Evolutionary conservation across 164 flowering plant genomes (phyloP).

Genomic region (grape (Vitis vinifera)): ASM3070453v1 NC_081813.1:10510501-10511000

Average conservation of each 20-base stretch:
- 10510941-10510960: conserved; percentile 35
- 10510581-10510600: too few species aligned
- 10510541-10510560: too few species aligned
- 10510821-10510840: conserved; percentile 34
- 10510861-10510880: conserved; percentile 66
- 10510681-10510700: conserved; percentile 46
- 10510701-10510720: conserved; percentile 66
- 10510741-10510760: conserved; percentile 77
- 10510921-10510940: conserved; percentile 68
- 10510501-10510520: too few species aligned
- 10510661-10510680: conserved; percentile 36
- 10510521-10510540: too few species aligned
- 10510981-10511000: too few species aligned
- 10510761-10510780: conserved; percentile 56
- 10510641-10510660: conserved; percentile 50
- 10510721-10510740: conserved; percentile 47
- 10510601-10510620: neutral
- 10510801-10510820: conserved; percentile 36
- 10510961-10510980: too few species aligned
- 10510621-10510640: conserved; percentile 12
- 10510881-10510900: conserved; percentile 72
- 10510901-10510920: conserved; percentile 54
- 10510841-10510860: conserved; percentile 32
- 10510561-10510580: too few species aligned
- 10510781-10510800: conserved; percentile 49